Evolutionary conservation across 805 yeast species (phyloP).

Genomic region (Suhomyces tanzawaensis): DNA sequence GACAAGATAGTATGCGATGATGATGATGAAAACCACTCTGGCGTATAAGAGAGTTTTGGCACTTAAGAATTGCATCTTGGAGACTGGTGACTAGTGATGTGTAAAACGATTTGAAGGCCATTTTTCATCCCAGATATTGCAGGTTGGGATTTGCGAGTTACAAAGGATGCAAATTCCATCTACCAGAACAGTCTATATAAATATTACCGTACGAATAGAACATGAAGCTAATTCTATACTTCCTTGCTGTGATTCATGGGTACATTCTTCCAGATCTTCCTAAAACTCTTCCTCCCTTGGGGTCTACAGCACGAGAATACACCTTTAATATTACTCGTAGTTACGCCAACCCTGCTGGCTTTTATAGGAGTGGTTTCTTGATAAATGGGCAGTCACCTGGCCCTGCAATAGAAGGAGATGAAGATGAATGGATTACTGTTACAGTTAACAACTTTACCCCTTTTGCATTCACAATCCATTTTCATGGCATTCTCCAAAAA

Average conservation of each 20-base stretch:
- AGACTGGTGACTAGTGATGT: neutral
- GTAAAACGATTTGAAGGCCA: neutral
- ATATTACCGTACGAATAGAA: neutral
- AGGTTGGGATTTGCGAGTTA: neutral
- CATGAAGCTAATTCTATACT: neutral
- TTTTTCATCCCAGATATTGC: neutral
- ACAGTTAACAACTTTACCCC: constrained; percentile 36
- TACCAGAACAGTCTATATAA: no score
- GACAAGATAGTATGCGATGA: constrained; percentile 44
- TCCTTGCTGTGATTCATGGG: neutral
- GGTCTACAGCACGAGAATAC: constrained; percentile 1
- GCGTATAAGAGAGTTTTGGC: constrained; percentile 47
- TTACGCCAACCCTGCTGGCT: constrained; percentile 30
- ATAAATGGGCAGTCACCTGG: constrained; percentile 51
- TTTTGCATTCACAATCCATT: constrained; percentile 47
- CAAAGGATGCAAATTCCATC: neutral
- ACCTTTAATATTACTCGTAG: constrained; percentile 7
- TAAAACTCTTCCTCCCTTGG: neutral
- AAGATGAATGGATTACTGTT: constrained; percentile 34
- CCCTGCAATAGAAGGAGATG: constrained; percentile 40
- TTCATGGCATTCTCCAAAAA: constrained; percentile 50
- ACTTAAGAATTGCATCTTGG: constrained; percentile 50
- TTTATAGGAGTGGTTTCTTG: constrained; percentile 27
- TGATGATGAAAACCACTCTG: constrained; percentile 45
- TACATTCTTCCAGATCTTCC: neutral